Base-by-base conservation (phyloP, 2,329 filamentous ascomycete genomes). In the Pseudocercospora fuligena region DNA sequence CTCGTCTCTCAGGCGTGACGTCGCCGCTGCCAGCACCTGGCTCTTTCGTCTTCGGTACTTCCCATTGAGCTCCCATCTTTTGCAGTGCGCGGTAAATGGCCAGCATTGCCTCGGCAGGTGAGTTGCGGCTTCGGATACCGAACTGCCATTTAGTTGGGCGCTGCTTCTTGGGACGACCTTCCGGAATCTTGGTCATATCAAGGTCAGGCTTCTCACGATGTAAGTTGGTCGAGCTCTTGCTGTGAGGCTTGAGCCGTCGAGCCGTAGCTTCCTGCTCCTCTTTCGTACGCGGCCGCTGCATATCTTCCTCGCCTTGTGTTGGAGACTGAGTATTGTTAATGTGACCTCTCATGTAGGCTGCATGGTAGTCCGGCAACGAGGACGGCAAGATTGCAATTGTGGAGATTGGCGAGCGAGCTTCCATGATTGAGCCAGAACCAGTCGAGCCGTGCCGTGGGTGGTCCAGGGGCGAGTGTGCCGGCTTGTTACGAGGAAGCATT, bases 61-160 rank as follows among this genome's bases (percentile, higher is more conserved):
- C 89, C 90, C 96, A 98, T 59, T 93, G 89, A 12, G 94, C 95
- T 33, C 93, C 94, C 75, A 97, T 89, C 72, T 94, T 94, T 67
- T 89, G 85, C 51, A 99, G 83, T 0, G 95, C 94, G 78, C 94
- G 93, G 84, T 97, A 97, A 64, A 99, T 95, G 75, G 94, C 97
- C 27, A 97, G 83, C 79, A 99, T 91, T 0, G 95, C 95, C 78
- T 99, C 95, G 74, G 94, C 93, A 0, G 95, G 95, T 64, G 93
- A 91, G 75, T 98, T 99, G 58, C 95, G 89, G 54, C 93, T 97
- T 43, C 95, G 88, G 68, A 99, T 99, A 64, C 95, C 95, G 77
- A 99, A 99, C 78, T 99, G 95, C 95, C 95, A 99, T 71, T 94
- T 92, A 16, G 94, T 92, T 0, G 91, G 91, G 75, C 92, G 93